Percentiles rank a stretch among this genome's conserved stretches.
phyloP scores from a whole-genome alignment of 352 stramenopile species.

The Phytophthora sojae region DNA sequence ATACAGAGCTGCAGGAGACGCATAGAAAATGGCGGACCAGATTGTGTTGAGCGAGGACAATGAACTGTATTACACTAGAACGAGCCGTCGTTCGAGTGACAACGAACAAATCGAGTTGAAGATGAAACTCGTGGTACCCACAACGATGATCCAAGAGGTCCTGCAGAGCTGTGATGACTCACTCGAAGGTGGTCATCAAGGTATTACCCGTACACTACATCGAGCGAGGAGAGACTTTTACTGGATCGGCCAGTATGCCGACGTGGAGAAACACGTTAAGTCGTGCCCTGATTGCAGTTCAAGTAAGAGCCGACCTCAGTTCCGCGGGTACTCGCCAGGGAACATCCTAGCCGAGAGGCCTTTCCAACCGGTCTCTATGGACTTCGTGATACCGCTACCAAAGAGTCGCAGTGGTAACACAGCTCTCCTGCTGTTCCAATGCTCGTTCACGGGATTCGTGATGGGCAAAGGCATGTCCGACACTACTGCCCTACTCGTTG shows the following conservation, averaged over 20 bases:
- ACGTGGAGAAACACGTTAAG: constrained; percentile 3
- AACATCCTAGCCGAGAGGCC: constrained; percentile 12
- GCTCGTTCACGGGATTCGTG: neutral
- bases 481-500: neutral
- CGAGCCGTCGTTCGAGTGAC: neutral
- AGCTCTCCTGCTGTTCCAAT: neutral
- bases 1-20: constrained; percentile 2
- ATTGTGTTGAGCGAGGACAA: constrained; percentile 12
- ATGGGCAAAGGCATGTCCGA: neutral
- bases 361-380: constrained; percentile 9
- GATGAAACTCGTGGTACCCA: constrained; percentile 14
- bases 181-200: constrained; percentile 12
- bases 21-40: constrained; percentile 11
- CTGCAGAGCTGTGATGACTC: constrained; percentile 20
- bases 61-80: constrained; percentile 7
- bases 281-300: constrained; percentile 16
- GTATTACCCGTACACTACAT: neutral
- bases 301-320: constrained; percentile 15
- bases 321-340: constrained; percentile 12
- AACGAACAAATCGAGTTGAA: neutral
- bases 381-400: constrained; percentile 8
- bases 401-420: constrained; percentile 2
- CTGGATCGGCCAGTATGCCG: constrained; percentile 5
- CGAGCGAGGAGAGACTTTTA: neutral
- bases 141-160: constrained; percentile 19